Evolutionary conservation across 441 rosid genomes (phyloP), one percentile per base, ranked within the genome.

Genomic region (Rhodomyrtus psidioides): DNA sequence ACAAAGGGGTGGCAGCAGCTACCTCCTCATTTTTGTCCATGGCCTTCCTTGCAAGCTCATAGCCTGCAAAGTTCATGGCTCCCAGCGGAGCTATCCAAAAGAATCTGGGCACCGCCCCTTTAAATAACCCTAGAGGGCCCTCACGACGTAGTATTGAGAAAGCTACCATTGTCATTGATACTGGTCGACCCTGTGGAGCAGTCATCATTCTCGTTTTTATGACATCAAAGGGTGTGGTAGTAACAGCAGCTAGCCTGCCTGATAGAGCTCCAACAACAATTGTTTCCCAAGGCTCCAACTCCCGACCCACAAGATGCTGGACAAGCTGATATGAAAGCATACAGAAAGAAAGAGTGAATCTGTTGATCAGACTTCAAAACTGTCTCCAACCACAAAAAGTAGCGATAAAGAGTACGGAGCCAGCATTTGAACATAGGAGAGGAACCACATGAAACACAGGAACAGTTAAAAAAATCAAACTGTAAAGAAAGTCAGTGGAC

Each of bases 1-100:
- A 58, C 84, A 62, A 83, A 81, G 87, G 88, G 42, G 89, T 76
- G 26, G 59, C 87, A 7, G 55, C 84, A 17, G 91, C 57, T 54
- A 56, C 82, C n/a, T 92, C 98, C 83, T 92, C 93, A 3, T 91
- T 91, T 90, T 93, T 94, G 88, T 89, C 90, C 98, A 97, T 91
- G 62, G 99, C 96, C 88, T 97, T 97, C 95, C 92, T 93, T 16
- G 94, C 94, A 58, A 97, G 93, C 90, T 97, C 99, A 26, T 97
- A 97, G 9, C 99, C 99, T 7, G 99, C 99, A 89, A 97, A 97
- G 91, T 97, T 97, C 99, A 97, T 97, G 83, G 99, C 99, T 39
- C 99, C 99, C 23, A 97, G 88, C 6, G 99, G 99, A 81, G 99
- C 99, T 79, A 97, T 94, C 99, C 99, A 97, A 92, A 97, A 97